These are phyloP conservation scores for Hypoxylon sp. DNA, from an alignment of 2,329 filamentous ascomycete species.

Conservation along the genomic window DNA sequence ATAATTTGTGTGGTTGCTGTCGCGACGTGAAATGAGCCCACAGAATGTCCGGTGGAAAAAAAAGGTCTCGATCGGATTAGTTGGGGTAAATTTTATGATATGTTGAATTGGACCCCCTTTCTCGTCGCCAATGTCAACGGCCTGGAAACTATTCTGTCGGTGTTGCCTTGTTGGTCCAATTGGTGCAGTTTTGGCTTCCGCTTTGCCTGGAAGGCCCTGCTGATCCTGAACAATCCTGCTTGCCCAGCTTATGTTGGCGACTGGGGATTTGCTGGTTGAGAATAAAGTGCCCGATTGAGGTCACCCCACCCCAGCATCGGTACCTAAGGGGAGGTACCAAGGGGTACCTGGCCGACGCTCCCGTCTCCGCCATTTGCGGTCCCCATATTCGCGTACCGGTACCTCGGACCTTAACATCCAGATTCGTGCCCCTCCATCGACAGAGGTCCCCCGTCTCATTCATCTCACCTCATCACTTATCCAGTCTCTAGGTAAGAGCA, in stretches of 20 bases:
- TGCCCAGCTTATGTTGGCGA: constrained; percentile 40
- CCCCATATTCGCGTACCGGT: constrained; percentile 40
- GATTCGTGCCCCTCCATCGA: constrained; percentile 11
- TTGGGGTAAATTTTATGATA: constrained; percentile 54
- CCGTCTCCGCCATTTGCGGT: constrained; percentile 33
- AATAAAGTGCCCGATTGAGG: constrained; percentile 24
- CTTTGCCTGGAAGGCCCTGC: constrained; percentile 36
- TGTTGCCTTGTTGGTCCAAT: constrained; percentile 44
- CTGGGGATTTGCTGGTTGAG: constrained; percentile 38
- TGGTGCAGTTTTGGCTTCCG: constrained; percentile 36
- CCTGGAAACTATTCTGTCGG: constrained; percentile 38
- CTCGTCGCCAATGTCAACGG: constrained; percentile 28
- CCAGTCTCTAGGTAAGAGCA: neutral
- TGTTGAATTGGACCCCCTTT: constrained; percentile 48
- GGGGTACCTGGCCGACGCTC: constrained; percentile 25
- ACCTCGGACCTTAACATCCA: constrained; percentile 41
- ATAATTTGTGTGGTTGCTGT: constrained; percentile 34
- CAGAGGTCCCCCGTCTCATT: constrained; percentile 24
- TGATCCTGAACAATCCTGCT: constrained; percentile 40
- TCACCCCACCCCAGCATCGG: constrained; percentile 34
- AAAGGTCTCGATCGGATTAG: constrained; percentile 49
- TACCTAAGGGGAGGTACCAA: constrained; percentile 20
- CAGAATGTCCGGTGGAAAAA: constrained; percentile 40
- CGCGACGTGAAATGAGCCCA: constrained; percentile 38
- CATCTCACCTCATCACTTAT: constrained; percentile 39